A percentile compares a stretch with the other conserved stretches of the same genome.
Conservation (phyloP, 2,329 filamentous ascomycete species). For the Trichoderma sp. region DNA sequence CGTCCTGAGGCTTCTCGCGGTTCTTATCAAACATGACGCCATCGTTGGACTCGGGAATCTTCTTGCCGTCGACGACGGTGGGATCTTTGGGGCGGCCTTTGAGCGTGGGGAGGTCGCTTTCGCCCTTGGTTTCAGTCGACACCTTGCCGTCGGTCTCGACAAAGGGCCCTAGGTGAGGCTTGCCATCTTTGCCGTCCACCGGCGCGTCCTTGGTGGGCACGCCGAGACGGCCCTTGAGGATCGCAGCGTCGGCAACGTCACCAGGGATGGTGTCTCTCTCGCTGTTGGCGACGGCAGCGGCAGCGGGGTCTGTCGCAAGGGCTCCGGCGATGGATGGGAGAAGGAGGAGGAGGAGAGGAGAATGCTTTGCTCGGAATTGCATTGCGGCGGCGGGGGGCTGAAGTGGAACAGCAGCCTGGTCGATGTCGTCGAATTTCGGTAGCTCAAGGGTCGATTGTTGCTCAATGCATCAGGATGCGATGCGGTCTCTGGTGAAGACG, state of each 20-base stretch:
- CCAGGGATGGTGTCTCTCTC: conserved; percentile 32
- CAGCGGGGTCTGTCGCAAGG: conserved; percentile 39
- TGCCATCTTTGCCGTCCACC: conserved; percentile 89
- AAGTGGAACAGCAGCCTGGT: neutral
- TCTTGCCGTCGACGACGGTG: conserved; percentile 59
- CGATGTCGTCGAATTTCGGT: conserved; percentile 3
- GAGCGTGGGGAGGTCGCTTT: conserved; percentile 44
- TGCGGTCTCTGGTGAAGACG: neutral
- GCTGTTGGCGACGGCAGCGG: conserved; percentile 29
- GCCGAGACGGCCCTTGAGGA: conserved; percentile 39
- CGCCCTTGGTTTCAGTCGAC: conserved; percentile 38
- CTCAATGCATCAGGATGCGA: conserved; percentile 10
- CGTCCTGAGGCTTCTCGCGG: conserved; percentile 73
- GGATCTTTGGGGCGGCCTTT: conserved; percentile 55
- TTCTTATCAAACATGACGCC: conserved; percentile 93
- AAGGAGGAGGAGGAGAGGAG: conserved; percentile 61
- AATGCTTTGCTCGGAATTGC: conserved; percentile 58
- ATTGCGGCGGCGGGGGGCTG: conserved; percentile 45
- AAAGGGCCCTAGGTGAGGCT: conserved; percentile 85
- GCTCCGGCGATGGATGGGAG: conserved; percentile 56
- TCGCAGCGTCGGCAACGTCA: conserved; percentile 31
- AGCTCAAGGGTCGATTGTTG: neutral
- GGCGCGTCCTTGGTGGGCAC: conserved; percentile 72
- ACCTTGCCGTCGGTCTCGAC: conserved; percentile 56
- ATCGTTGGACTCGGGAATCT: conserved; percentile 66